phyloP scores from a whole-genome alignment of 2,329 filamentous ascomycete genomes.

The Phialophora expanda region DNA sequence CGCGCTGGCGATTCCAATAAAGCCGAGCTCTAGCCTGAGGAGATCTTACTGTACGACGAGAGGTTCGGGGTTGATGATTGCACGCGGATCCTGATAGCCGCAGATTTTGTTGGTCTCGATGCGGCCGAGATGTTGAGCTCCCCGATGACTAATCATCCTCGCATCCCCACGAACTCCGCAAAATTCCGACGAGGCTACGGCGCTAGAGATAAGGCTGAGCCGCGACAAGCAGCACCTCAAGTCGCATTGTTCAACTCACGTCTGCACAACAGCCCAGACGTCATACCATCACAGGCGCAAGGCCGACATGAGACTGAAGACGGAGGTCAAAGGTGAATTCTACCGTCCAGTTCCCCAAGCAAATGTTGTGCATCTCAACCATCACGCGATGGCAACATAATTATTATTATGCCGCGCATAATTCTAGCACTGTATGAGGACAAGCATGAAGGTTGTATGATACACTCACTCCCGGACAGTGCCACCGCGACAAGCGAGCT shows the following conservation, averaged over 20 bases:
- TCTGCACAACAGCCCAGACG: not conserved
- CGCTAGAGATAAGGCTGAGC: conserved; percentile 7
- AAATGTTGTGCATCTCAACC: too few relatives aligned
- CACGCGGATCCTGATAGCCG: not conserved
- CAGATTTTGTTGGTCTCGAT: not conserved
- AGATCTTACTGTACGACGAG: not conserved
- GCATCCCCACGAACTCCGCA: conserved; percentile 3
- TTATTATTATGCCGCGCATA: too few relatives aligned
- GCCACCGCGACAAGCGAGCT: not conserved
- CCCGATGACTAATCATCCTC: not conserved
- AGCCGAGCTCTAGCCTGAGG: not conserved
- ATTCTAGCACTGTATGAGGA: not conserved
- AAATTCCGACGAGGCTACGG: not conserved
- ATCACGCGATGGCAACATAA: too few relatives aligned
- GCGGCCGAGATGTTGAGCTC: not conserved
- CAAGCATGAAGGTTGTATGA: not conserved
- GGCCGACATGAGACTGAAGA: not conserved
- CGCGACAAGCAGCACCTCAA: not conserved
- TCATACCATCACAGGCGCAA: not conserved
- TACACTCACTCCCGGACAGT: not conserved
- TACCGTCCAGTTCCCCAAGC: too few relatives aligned
- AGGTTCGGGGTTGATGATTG: not conserved
- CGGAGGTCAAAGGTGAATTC: too few relatives aligned
- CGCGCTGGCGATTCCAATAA: not conserved
- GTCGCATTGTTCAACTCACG: not conserved